phyloP scores from a whole-genome alignment of 768 basidiomycete species.

The Podaxis sp. region DNA sequence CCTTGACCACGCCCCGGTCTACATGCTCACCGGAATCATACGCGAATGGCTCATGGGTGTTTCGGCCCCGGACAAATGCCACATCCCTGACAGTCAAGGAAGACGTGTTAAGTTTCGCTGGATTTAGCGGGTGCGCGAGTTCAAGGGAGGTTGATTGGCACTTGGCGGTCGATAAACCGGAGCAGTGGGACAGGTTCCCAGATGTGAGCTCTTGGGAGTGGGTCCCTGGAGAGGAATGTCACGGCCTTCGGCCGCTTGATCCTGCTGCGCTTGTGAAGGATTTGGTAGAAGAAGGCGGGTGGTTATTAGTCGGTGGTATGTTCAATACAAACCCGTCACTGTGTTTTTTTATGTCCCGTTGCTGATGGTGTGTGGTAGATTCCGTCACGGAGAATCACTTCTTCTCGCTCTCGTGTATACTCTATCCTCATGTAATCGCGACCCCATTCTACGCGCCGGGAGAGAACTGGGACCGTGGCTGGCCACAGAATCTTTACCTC shows the following conservation, averaged over 20 bases:
- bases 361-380: constrained; percentile 29
- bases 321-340: background rate
- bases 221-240: constrained; percentile 43
- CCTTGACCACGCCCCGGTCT: background rate
- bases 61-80: constrained; percentile 29
- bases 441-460: constrained; percentile 56
- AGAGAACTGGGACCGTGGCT: constrained; percentile 55
- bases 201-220: constrained; percentile 47
- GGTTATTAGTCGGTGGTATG: constrained; percentile 61
- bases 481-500: constrained; percentile 63
- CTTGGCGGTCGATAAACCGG: constrained; percentile 45
- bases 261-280: constrained; percentile 44
- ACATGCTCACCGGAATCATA: constrained; percentile 30
- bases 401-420: constrained; percentile 64
- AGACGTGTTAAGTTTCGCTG: constrained; percentile 49
- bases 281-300: constrained; percentile 65
- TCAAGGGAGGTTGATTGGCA: constrained; percentile 63
- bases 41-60: constrained; percentile 35
- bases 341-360: background rate
- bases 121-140: constrained; percentile 59
- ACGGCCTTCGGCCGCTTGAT: constrained; percentile 33
- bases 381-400: constrained; percentile 72
- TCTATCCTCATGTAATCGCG: constrained; percentile 64
- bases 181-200: constrained; percentile 50
- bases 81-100: constrained; percentile 27